Conservation (phyloP, 1,284 basidiomycete genomes). For the Fomes fomentarius region DNA sequence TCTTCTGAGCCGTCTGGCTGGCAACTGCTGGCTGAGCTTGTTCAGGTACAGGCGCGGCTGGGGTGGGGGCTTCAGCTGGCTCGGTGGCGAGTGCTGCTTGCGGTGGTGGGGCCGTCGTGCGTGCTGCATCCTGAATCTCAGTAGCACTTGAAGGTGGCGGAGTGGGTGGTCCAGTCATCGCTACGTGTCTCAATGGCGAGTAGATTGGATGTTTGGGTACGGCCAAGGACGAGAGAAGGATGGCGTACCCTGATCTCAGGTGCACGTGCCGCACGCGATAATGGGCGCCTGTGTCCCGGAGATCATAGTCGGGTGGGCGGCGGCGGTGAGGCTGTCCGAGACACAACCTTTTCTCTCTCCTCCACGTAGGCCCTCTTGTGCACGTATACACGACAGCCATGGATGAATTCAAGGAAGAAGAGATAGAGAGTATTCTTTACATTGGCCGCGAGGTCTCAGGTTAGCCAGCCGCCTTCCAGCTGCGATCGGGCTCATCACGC, state of each 20-base stretch:
- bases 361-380: background rate
- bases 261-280: constrained; percentile 12
- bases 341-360: constrained; percentile 2
- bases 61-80: constrained; percentile 20
- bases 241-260: constrained; percentile 10
- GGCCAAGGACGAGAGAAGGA: constrained; percentile 2
- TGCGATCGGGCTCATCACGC: constrained; percentile 16
- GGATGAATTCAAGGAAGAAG: constrained; percentile 62
- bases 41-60: constrained; percentile 30
- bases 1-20: constrained; percentile 5
- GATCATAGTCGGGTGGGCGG: background rate
- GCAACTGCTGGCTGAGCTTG: constrained; percentile 13
- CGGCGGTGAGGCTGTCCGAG: constrained; percentile 17
- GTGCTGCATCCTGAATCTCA: constrained; percentile 52
- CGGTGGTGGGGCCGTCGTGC: constrained; percentile 20
- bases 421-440: constrained; percentile 85
- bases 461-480: constrained; percentile 30
- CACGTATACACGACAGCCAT: constrained; percentile 34
- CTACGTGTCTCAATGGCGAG: constrained; percentile 19
- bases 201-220: background rate
- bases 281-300: constrained; percentile 9
- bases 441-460: constrained; percentile 87
- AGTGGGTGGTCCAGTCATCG: constrained; percentile 55
- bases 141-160: constrained; percentile 57
- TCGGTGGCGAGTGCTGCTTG: constrained; percentile 10